Base-by-base conservation (phyloP, 108 stramenopile species). In the Skeletonema menzelii region DNA sequence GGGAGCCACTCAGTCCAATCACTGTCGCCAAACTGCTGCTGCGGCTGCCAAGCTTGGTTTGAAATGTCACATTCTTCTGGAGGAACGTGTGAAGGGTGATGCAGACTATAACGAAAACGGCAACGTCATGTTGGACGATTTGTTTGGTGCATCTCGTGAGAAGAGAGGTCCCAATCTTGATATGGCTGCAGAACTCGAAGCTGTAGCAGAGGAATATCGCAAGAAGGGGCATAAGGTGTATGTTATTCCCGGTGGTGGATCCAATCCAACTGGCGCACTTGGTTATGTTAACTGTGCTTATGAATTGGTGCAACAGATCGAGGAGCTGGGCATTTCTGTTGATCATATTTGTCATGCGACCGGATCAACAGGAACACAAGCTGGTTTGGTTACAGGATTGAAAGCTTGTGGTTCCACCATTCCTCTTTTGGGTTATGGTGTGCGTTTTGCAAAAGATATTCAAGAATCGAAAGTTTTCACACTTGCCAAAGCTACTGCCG, bases 1-100 rank as follows among this genome's bases (percentile, higher is more conserved):
- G 37, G 79, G 79, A 17, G 79, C 79, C 27, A 68, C 69, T n/a
- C 79, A 80, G 59, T 75, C 73, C 44, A 80, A 80, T 70, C 79
- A 80, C 56, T 73, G 73, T 65, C 79, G 79, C 44, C 57, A 69
- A 37, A 80, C 79, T 27, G 63, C 73, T 19, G 42, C 59, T 31
- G 73, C 74, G 4, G 65, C 65, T 58, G 72, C 65, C 68, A 75
- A 75, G 40, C 67, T 69, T 59, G 69, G 63, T 15, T 19, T 75
- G 24, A 65, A 80, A 28, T 80, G 79, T 24, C 42, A 57, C 35
- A 60, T 80, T 42, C 61, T 79, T 8, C 31, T 82, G n/a, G 80
- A 82, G 59, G 80, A 82, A 72, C 75, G 75, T n/a, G 70, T 76
- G 13, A 53, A 49, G 10, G 70, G 65, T 38, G 63, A 63, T 5